phyloP scores from a whole-genome alignment of 2,329 filamentous ascomycete species.

The Aspergillus alliaceus region DNA sequence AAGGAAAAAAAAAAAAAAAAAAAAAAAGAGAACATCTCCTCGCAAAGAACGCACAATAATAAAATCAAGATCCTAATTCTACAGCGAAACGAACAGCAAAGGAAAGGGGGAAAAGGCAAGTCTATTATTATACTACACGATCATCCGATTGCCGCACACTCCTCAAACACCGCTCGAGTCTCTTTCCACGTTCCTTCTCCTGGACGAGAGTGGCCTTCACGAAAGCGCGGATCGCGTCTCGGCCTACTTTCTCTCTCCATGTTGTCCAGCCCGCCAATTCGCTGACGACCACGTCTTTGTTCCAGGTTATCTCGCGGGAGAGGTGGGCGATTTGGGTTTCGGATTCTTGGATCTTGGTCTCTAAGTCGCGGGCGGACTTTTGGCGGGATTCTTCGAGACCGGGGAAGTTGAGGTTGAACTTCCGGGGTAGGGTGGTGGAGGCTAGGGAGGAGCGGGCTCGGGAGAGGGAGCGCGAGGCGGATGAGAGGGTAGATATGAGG shows the following conservation, averaged over 20 bases:
- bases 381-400: conserved; percentile 80
- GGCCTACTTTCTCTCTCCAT: conserved; percentile 74
- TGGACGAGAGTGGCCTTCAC: conserved; percentile 75
- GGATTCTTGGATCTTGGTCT: conserved; percentile 72
- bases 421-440: conserved; percentile 53
- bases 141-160: conserved; percentile 47
- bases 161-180: conserved; percentile 76
- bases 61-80: neutral
- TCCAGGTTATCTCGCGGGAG: conserved; percentile 82
- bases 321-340: conserved; percentile 70
- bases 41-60: neutral
- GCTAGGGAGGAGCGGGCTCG: conserved; percentile 74
- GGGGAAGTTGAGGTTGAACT: conserved; percentile 48
- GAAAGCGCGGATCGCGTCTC: conserved; percentile 72
- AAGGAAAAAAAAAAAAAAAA: neutral
- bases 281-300: conserved; percentile 86
- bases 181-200: conserved; percentile 76
- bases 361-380: conserved; percentile 78
- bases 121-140: conserved; percentile 18
- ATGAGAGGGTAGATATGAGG: conserved; percentile 74
- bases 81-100: neutral
- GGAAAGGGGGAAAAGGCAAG: conserved; percentile 7
- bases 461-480: conserved; percentile 73
- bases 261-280: conserved; percentile 96
- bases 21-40: neutral